phyloP scores from a whole-genome alignment of 116 monocot genomes.

The Thalassia testudinum region DNA sequence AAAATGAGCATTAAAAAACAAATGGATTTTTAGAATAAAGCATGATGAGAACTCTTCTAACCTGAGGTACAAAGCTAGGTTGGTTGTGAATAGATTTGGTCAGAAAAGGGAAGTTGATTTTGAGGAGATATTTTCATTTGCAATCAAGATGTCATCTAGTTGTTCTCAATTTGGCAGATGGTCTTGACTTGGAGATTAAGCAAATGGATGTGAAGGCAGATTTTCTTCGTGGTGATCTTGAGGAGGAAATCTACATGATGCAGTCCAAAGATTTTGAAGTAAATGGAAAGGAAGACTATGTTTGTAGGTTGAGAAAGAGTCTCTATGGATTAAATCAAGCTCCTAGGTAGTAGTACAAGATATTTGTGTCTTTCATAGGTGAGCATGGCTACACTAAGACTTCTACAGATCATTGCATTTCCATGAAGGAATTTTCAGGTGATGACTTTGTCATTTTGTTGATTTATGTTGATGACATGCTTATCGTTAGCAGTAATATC shows the following conservation, averaged over 20 bases:
- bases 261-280: background rate
- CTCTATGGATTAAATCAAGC: background rate
- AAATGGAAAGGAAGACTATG: background rate
- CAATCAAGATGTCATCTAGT: slow-evolving; percentile 6
- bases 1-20: background rate
- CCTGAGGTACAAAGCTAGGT: slow-evolving; percentile 1
- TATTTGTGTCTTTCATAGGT: background rate
- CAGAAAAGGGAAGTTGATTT: background rate
- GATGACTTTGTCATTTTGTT: background rate
- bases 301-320: background rate
- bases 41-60: background rate
- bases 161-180: background rate
- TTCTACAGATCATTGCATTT: background rate
- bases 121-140: background rate
- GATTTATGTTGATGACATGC: slow-evolving; percentile 1
- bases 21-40: slow-evolving; percentile 6
- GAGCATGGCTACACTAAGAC: background rate
- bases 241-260: slow-evolving; percentile 7
- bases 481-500: background rate
- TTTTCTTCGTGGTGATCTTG: slow-evolving; percentile 9
- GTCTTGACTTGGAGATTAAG: background rate
- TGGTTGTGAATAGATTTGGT: background rate
- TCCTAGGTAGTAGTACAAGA: slow-evolving; percentile 5
- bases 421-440: background rate
- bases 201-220: slow-evolving; percentile 5